Percentiles rank a stretch among this genome's conserved stretches.
These are phyloP conservation scores for Diplotaxis tenuifolia DNA, from an alignment of 345 rosid species.

Conservation along the genomic window DNA sequence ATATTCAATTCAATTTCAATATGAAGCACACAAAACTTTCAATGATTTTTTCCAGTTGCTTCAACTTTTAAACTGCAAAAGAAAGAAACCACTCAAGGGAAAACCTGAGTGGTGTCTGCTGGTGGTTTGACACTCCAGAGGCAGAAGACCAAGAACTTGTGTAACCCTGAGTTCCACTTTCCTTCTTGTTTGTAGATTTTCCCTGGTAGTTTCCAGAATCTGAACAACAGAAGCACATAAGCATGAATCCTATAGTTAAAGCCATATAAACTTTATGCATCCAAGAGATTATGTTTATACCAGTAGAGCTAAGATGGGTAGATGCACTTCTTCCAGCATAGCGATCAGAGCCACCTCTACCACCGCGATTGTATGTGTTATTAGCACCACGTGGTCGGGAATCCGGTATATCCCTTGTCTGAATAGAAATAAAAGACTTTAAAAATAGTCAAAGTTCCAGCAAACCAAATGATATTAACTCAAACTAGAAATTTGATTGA, in stretches of 20 bases:
- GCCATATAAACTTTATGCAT: background rate
- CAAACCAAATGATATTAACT: background rate
- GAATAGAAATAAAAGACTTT: slow-evolving; percentile 29
- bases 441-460: background rate
- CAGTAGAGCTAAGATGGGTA: slow-evolving; percentile 46
- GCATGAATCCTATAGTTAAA: slow-evolving; percentile 30
- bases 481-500: background rate
- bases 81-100: slow-evolving; percentile 11
- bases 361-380: slow-evolving; percentile 55
- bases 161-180: slow-evolving; percentile 64
- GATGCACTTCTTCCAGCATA: slow-evolving; percentile 59
- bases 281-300: slow-evolving; percentile 42
- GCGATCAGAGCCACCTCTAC: slow-evolving; percentile 71
- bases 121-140: slow-evolving; percentile 42
- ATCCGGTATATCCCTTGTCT: slow-evolving; percentile 72
- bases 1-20: background rate
- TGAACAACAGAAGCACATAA: slow-evolving; percentile 36
- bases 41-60: background rate
- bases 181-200: slow-evolving; percentile 71
- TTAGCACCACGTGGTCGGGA: slow-evolving; percentile 60
- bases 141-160: slow-evolving; percentile 52
- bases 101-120: slow-evolving; percentile 54
- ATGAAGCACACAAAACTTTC: background rate
- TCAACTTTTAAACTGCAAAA: background rate
- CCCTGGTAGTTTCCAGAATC: slow-evolving; percentile 59